Evolutionary conservation across 306 rosid species (phyloP).

Genomic region (Potentilla sterilis): DNA sequence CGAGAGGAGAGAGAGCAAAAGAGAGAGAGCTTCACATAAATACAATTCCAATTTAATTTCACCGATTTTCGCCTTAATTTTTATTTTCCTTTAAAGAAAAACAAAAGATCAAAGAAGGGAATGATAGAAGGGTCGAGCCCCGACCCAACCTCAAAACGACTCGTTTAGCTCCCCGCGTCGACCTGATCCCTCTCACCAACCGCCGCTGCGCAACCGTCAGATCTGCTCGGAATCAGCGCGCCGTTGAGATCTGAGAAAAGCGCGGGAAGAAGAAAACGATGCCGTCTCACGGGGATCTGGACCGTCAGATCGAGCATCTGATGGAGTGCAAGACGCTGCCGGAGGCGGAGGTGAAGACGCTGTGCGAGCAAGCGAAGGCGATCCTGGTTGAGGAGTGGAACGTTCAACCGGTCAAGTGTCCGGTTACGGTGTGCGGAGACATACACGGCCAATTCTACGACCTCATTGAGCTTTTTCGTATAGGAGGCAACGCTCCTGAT

Average conservation of each 20-base stretch:
- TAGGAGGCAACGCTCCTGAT: conserved; percentile 90
- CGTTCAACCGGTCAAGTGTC: conserved; percentile 98
- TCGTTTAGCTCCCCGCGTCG: conserved; percentile 36
- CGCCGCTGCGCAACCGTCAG: conserved; percentile 20
- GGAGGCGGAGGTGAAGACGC: conserved; percentile 88
- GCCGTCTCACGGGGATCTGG: conserved; percentile 98
- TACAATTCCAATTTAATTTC: conserved; percentile 23
- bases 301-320: conserved; percentile 97
- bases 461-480: conserved; percentile 94
- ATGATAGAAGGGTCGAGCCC: conserved; percentile 46
- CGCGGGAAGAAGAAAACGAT: conserved; percentile 38
- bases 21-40: conserved; percentile 20
- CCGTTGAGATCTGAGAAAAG: conserved; percentile 47
- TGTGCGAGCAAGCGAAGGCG: conserved; percentile 93
- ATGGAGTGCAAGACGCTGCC: conserved; percentile 94
- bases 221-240: conserved; percentile 29
- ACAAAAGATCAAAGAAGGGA: conserved; percentile 10
- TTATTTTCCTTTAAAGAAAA: conserved; percentile 10
- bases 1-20: background rate
- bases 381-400: conserved; percentile 95
- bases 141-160: conserved; percentile 40
- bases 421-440: conserved; percentile 95
- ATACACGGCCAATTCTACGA: conserved; percentile 98
- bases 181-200: background rate
- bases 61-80: background rate